Percentiles rank a stretch among this genome's conserved stretches.
These are phyloP conservation scores for Kregervanrija fluxuum DNA, from an alignment of 805 yeast genomes.

Conservation along the genomic window DNA sequence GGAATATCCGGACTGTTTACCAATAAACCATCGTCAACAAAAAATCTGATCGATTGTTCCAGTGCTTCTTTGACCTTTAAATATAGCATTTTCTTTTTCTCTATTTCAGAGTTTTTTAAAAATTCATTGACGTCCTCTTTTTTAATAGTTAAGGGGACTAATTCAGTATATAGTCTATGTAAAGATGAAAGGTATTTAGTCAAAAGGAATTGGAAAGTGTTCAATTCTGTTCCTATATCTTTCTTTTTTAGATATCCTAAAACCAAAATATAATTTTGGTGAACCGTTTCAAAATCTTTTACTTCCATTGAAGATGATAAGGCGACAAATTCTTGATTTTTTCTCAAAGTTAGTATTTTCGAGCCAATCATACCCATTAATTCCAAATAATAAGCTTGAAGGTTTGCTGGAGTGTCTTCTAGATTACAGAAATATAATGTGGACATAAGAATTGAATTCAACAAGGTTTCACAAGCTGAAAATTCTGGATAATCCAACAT, in stretches of 20 bases:
- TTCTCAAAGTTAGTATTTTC: conserved; percentile 33
- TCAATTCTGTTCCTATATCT: not conserved
- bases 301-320: conserved; percentile 6
- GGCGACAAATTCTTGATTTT: not conserved
- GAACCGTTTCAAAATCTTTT: conserved; percentile 5
- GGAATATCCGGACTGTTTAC: not conserved
- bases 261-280: not conserved
- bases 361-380: conserved; percentile 56
- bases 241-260: not conserved
- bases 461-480: conserved; percentile 48
- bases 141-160: no score
- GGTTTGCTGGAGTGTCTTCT: conserved; percentile 28
- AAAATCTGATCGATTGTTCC: not conserved
- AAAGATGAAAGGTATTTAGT: no score
- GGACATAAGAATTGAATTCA: conserved; percentile 37
- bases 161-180: no score
- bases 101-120: no score
- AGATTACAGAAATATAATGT: conserved; percentile 26
- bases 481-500: conserved; percentile 52
- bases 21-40: not conserved
- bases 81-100: not conserved
- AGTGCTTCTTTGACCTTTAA: not conserved
- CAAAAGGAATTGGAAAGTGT: no score
- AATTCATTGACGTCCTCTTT: not conserved
- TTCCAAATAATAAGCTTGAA: conserved; percentile 51